These are phyloP conservation scores for Tephrocybe rancida DNA, from an alignment of 768 basidiomycete genomes.

Conservation along the genomic window DNA sequence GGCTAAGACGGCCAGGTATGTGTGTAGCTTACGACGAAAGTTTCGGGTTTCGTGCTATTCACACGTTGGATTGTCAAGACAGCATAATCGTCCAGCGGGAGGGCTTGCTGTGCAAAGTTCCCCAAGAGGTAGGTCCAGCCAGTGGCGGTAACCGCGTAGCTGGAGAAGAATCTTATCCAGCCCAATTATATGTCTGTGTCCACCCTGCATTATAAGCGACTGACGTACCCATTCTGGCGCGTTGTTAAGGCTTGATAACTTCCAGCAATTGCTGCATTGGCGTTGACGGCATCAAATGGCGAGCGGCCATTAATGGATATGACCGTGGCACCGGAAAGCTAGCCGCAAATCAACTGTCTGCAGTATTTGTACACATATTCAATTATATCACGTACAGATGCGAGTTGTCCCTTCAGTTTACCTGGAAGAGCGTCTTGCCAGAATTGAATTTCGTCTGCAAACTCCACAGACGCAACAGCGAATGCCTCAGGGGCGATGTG, in stretches of 20 bases:
- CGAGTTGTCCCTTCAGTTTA: constrained; percentile 46
- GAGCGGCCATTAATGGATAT: constrained; percentile 51
- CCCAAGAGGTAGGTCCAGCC: constrained; percentile 50
- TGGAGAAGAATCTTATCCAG: constrained; percentile 44
- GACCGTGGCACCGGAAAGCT: constrained; percentile 56
- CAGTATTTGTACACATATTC: neutral
- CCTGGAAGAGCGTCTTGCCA: constrained; percentile 57
- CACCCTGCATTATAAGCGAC: neutral
- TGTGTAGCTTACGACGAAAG: constrained; percentile 40
- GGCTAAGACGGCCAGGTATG: neutral
- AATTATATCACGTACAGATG: constrained; percentile 32
- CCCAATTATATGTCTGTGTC: neutral
- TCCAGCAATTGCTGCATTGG: constrained; percentile 52
- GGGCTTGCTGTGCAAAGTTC: constrained; percentile 57
- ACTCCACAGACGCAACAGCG: constrained; percentile 49
- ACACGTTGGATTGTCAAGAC: constrained; percentile 47
- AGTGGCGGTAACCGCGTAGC: constrained; percentile 35
- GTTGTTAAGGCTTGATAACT: constrained; percentile 55
- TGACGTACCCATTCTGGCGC: constrained; percentile 46
- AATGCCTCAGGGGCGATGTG: constrained; percentile 60
- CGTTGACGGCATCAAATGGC: constrained; percentile 53
- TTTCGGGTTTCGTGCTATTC: constrained; percentile 39
- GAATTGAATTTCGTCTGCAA: constrained; percentile 50
- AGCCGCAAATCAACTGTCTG: neutral
- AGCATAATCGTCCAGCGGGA: constrained; percentile 52